Evolutionary conservation across 768 basidiomycete species (phyloP), one percentile per base, ranked within the genome.

Genomic region (Rhizopogon vinicolor): DNA sequence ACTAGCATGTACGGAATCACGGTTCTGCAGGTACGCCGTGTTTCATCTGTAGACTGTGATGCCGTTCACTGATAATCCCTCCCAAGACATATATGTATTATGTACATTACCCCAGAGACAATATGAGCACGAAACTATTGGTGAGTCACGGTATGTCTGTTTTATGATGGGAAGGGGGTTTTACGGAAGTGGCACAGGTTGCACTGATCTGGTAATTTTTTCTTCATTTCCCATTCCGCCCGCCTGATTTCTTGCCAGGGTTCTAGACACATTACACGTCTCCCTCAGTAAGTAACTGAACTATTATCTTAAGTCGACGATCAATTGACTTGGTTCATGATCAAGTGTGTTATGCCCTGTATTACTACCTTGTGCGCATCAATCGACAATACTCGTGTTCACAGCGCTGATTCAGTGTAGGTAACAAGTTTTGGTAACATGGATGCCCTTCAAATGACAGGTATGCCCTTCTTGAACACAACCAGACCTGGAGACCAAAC

Each of bases 281-380:
- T 48, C 54, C 13, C 19, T 58, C 8, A 58, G 57, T 58, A 41
- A 43, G 57, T 49, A 25, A 25, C 25, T 18, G 3, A 7, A 14
- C 22, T 25, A 18, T 22, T 13, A 22, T 18, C 3, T 25, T 7
- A 53, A 31, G 7, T 55, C 28, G 16, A 22, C 31, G 18, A 44
- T 44, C 12, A 8, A 18, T 29, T 29, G 33, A 35, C 19, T 33
- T 33, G 31, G 2, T 33, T 33, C 41, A 7, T 10, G 22, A 22
- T 41, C 18, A 5, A 60, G 59, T 60, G 58, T 54, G 44, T 50
- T 58, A 52, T 59, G 59, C 71, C 1, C 69, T 77, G 51, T 76
- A 78, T 58, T 64, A 71, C 57, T 77, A 78, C 57, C 64, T 77
- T 37, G 77, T 79, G 60, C 35, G 69, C 41, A 10, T 22, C n/a